phyloP scores from a whole-genome alignment of 257 asterid species.

The Lithospermum erythrorhizon region DNA sequence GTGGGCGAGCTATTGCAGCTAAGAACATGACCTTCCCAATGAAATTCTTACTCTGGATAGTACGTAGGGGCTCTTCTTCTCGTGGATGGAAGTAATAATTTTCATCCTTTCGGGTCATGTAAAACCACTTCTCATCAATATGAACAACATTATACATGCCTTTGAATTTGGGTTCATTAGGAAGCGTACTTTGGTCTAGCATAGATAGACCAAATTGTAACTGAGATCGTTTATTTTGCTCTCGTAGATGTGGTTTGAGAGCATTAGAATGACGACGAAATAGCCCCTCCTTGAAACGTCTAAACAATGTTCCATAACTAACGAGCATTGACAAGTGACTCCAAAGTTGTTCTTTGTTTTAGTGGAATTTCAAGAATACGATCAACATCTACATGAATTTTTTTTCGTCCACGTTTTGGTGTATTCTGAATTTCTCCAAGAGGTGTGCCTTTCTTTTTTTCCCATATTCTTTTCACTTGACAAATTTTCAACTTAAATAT shows the following conservation, averaged over 20 bases:
- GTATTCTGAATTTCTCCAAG: not conserved
- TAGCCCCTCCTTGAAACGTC: not conserved
- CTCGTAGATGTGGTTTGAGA: not conserved
- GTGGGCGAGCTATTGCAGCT: conserved; percentile 4
- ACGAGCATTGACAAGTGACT: not conserved
- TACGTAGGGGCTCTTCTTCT: not conserved
- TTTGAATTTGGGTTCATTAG: not conserved
- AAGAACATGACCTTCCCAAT: not conserved
- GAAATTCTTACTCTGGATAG: not conserved
- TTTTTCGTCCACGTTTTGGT: not conserved
- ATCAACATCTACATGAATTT: not conserved
- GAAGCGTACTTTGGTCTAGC: not conserved
- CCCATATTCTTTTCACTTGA: too few relatives aligned
- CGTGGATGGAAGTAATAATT: not conserved
- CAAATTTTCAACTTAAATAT: too few relatives aligned
- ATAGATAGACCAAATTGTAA: not conserved
- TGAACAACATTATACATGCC: not conserved
- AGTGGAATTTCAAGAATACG: not conserved
- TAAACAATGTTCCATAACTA: not conserved
- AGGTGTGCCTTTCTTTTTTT: too few relatives aligned
- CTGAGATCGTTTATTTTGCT: not conserved
- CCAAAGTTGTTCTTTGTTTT: not conserved
- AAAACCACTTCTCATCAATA: too few relatives aligned
- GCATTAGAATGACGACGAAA: not conserved
- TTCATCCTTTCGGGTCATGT: not conserved